These are phyloP conservation scores for Nakaseomyces sp. DNA, from an alignment of 1,139 yeast species.

Conservation along the genomic window DNA sequence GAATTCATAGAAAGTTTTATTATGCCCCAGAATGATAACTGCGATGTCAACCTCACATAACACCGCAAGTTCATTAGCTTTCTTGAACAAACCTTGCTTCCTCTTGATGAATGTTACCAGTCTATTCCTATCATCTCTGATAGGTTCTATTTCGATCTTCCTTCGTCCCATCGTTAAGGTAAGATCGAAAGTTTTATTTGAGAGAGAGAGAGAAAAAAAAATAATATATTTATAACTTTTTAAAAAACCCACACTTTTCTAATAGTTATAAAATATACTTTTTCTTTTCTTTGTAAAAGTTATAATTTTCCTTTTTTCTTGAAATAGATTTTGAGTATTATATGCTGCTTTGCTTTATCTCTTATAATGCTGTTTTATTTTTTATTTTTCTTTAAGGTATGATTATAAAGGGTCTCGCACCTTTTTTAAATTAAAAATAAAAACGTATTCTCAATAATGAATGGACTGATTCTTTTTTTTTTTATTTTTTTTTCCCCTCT, in stretches of 20 bases:
- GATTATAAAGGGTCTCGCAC: too few relatives aligned
- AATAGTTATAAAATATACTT: too few relatives aligned
- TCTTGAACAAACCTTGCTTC: slow-evolving; percentile 89
- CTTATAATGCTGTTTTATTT: neutral
- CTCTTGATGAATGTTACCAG: slow-evolving; percentile 88
- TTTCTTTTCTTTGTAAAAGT: too few relatives aligned
- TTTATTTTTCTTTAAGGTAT: neutral
- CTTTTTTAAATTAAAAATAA: neutral
- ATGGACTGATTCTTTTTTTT: neutral
- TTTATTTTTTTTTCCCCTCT: too few relatives aligned
- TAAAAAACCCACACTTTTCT: too few relatives aligned
- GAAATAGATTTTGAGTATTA: too few relatives aligned
- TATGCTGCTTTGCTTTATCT: too few relatives aligned
- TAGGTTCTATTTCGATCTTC: slow-evolving; percentile 88
- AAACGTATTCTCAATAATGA: neutral
- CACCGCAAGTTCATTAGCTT: slow-evolving; percentile 90
- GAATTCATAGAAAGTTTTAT: slow-evolving; percentile 69
- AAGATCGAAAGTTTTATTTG: too few relatives aligned
- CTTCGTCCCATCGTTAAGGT: slow-evolving; percentile 95
- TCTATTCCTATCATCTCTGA: slow-evolving; percentile 79
- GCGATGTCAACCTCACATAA: slow-evolving; percentile 91
- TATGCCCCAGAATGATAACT: slow-evolving; percentile 79
- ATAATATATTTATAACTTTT: too few relatives aligned
- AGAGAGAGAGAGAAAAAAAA: neutral
- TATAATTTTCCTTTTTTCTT: too few relatives aligned